A percentile compares a stretch with the other conserved stretches of the same genome.
Conservation (phyloP, 2,329 filamentous ascomycete species). For the Penicillium sp. region DNA sequence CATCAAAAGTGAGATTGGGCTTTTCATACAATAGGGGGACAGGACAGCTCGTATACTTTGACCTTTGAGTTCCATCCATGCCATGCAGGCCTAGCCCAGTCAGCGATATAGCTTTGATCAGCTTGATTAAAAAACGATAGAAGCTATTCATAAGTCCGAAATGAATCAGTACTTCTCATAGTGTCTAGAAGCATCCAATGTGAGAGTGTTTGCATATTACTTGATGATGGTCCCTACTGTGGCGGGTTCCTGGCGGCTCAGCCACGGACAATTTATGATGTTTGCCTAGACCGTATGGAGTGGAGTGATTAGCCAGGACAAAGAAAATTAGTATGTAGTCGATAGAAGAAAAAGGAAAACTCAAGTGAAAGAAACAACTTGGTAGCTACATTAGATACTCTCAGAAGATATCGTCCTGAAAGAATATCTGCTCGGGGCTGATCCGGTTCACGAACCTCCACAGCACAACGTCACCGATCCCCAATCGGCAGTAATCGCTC, state of each 20-base stretch:
- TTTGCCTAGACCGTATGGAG: background rate
- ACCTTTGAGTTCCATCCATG: constrained; percentile 16
- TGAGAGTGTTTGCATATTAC: background rate
- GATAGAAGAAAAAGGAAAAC: background rate
- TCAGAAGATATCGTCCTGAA: background rate
- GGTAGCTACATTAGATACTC: background rate
- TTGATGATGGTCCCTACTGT: no score
- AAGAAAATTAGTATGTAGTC: background rate
- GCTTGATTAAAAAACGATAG: background rate
- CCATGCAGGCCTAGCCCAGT: constrained; percentile 21
- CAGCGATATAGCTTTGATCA: constrained; percentile 13
- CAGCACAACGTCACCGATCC: constrained; percentile 32
- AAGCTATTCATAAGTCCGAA: background rate
- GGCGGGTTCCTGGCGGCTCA: background rate
- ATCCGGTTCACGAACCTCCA: constrained; percentile 10
- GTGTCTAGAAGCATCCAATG: background rate
- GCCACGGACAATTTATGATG: constrained; percentile 4
- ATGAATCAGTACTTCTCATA: background rate
- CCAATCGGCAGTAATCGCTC: constrained; percentile 14
- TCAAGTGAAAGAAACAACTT: background rate
- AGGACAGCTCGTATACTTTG: background rate
- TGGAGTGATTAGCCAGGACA: background rate
- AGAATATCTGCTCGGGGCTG: background rate
- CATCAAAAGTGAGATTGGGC: no score
- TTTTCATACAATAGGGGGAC: background rate